Conservation (phyloP, 345 rosid species). For the Psidium guajava region DNA sequence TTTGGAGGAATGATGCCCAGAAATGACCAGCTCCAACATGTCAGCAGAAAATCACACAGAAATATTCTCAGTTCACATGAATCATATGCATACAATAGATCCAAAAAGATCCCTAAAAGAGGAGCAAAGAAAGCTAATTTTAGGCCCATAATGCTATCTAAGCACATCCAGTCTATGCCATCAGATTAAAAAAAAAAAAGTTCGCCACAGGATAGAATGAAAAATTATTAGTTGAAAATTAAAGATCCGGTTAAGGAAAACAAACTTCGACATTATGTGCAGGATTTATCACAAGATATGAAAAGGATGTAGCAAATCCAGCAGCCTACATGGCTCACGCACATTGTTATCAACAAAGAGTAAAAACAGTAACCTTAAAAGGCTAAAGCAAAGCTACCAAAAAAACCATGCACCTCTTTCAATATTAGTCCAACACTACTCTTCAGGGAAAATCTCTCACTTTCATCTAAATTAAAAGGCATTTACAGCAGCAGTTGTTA, state of each 20-base stretch:
- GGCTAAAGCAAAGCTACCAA: neutral
- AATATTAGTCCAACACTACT: neutral
- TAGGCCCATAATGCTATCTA: neutral
- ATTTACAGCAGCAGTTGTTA: neutral
- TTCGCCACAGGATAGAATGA: neutral
- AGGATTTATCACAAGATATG: neutral
- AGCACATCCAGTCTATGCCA: neutral
- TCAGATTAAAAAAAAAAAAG: neutral
- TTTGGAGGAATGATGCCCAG: neutral
- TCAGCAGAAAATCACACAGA: neutral
- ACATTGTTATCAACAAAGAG: neutral
- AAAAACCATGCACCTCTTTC: neutral
- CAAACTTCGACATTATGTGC: neutral
- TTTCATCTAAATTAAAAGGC: neutral
- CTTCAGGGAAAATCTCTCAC: neutral
- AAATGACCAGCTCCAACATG: neutral
- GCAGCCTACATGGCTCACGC: neutral
- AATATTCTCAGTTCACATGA: neutral
- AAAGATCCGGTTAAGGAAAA: neutral
- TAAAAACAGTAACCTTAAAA: neutral
- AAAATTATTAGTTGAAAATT: neutral
- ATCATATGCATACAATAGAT: neutral
- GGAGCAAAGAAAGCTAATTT: neutral
- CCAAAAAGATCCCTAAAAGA: neutral
- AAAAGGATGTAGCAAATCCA: neutral